Percentiles rank a stretch among this genome's conserved stretches.
phyloP scores from a whole-genome alignment of 1,139 yeast genomes.

The Geotrichum phurueaensis region DNA sequence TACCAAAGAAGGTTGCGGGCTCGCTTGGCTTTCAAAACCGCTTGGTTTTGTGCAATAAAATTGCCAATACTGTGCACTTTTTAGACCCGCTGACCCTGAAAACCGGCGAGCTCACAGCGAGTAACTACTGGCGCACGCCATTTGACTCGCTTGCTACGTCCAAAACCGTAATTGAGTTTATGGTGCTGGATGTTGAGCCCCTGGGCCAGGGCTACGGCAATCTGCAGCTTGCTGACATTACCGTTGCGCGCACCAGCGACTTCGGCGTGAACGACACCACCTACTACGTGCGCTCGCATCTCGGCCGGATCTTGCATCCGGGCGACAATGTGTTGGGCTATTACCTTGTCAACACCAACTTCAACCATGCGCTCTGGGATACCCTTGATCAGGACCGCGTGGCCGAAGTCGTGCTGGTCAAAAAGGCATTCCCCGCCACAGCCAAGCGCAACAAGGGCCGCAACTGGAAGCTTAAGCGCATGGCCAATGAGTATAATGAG shows the following conservation, averaged over 20 bases:
- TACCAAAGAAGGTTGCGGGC: conserved; percentile 81
- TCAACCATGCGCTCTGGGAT: conserved; percentile 85
- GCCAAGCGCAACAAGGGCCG: conserved; percentile 64
- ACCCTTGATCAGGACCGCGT: conserved; percentile 47
- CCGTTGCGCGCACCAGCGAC: conserved; percentile 84
- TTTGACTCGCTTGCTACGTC: conserved; percentile 72
- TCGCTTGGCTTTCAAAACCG: conserved; percentile 57
- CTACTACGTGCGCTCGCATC: conserved; percentile 79
- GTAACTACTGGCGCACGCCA: conserved; percentile 75
- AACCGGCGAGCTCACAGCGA: conserved; percentile 65
- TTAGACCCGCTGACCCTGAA: conserved; percentile 75
- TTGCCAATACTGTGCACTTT: conserved; percentile 77
- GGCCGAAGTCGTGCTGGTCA: conserved; percentile 86
- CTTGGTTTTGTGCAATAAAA: conserved; percentile 68
- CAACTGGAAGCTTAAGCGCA: conserved; percentile 93
- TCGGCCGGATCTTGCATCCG: conserved; percentile 92
- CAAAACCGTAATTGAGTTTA: conserved; percentile 73
- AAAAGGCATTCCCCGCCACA: conserved; percentile 85
- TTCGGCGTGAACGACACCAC: conserved; percentile 78
- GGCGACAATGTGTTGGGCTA: conserved; percentile 96
- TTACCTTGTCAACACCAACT: conserved; percentile 74
- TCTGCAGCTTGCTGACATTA: conserved; percentile 80
- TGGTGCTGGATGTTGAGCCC: conserved; percentile 91
- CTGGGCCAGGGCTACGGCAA: conserved; percentile 65
- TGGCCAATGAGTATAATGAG: conserved; percentile 93